Evolutionary conservation across 2,329 filamentous ascomycete genomes (phyloP), one percentile per base, ranked within the genome.

Genomic region (Furcasterigmium furcatum): DNA sequence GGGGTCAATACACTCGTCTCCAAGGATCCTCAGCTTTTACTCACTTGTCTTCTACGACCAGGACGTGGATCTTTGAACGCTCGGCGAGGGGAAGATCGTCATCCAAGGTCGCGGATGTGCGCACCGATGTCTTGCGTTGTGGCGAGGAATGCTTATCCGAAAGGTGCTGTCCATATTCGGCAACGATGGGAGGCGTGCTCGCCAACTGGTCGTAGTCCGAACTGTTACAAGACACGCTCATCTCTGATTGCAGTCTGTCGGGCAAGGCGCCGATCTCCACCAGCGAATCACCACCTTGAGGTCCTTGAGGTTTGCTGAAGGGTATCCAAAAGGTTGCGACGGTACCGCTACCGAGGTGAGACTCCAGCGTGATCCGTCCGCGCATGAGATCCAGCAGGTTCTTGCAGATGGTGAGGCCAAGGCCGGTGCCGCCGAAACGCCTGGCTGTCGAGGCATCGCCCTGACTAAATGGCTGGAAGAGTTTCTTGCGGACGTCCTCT

Each of bases 401-500:
- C 63, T 91, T 91, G 66, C 82, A 88, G 53, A 92, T 92, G 2
- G 87, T 89, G 50, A 92, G 65, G 0, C 88, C 88, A 1, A 92
- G 67, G 1, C 87, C 88, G 1, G 87, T 91, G 1, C 88, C 88
- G 32, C 87, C 87, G 60, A 90, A 91, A n/a, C 82, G 77, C 44
- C 87, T 74, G 16, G 87, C 87, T 0, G 88, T 91, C 4, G 87
- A 91, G 1, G 87, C 82, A 58, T 92, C 88, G 5, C 87, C 88
- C 62, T 94, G 88, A 49, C 83, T 88, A 62, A 92, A 94, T 0
- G 88, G 88, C 52, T 85, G 84, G 66, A 92, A 94, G 1, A 92
- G 71, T 30, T 78, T 78, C 56, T 82, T 83, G 16, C 82, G 77
- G 5, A 91, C 85, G 46, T 88, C 84, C 40, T 91, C 84, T 52